Conservation (phyloP, 495 filamentous ascomycete species). For the Annulohypoxylon bovei region DNA sequence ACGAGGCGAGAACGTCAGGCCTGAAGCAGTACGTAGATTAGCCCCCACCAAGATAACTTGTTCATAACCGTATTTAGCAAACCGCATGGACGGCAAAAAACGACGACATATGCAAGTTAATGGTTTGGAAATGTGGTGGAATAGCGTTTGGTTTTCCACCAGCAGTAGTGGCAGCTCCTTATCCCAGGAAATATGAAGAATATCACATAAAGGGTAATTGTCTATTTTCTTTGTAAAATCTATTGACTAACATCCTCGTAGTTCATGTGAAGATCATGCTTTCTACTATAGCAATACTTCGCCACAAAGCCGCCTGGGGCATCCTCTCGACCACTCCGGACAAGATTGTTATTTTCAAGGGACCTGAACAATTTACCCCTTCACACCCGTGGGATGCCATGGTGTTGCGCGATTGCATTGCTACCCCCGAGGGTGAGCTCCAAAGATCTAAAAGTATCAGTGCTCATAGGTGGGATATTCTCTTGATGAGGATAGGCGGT, state of each 20-base stretch:
- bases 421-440: not conserved
- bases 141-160: not conserved
- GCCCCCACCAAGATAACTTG: not conserved
- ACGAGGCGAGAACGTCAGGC: not conserved
- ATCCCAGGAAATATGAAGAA: not conserved
- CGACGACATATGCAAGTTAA: not conserved
- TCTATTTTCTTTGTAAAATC: not conserved
- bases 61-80: not conserved
- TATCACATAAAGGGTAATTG: not conserved
- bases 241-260: not conserved
- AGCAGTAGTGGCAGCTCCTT: not conserved
- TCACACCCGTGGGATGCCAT: not conserved
- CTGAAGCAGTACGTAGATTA: not conserved
- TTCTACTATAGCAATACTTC: not conserved
- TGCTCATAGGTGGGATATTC: slow-evolving; percentile 18
- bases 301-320: not conserved
- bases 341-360: not conserved
- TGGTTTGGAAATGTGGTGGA: not conserved
- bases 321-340: not conserved
- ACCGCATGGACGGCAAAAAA: not conserved
- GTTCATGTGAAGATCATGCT: slow-evolving; percentile 19
- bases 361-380: not conserved
- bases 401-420: slow-evolving; percentile 12
- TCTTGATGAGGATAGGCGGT: slow-evolving; percentile 4
- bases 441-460: not conserved